These are phyloP conservation scores for Entomortierella parvispora DNA, from an alignment of 192 early-diverging fungal species.

Conservation along the genomic window DNA sequence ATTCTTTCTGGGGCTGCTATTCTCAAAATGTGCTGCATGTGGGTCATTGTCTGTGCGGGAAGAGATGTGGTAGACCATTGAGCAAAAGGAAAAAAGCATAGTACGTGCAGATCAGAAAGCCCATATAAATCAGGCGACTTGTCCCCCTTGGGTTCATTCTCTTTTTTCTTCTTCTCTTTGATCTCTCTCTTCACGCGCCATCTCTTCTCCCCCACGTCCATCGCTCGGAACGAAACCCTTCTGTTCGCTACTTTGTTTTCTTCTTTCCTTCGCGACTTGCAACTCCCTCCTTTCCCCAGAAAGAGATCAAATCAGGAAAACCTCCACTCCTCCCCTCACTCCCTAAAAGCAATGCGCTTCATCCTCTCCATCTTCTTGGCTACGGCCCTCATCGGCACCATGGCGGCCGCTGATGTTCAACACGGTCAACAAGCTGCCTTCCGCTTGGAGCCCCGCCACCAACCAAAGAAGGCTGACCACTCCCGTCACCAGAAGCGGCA, in stretches of 20 bases:
- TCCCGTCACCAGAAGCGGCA: constrained; percentile 11
- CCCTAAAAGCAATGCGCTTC: constrained; percentile 28
- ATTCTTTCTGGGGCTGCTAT: too few relatives aligned
- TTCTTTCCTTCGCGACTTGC: neutral
- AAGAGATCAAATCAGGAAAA: neutral
- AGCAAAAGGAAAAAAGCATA: too few relatives aligned
- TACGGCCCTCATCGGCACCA: constrained; percentile 35
- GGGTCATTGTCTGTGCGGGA: too few relatives aligned
- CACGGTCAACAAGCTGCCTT: constrained; percentile 31
- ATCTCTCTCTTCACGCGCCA: neutral
- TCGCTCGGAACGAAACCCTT: neutral
- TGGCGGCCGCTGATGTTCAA: constrained; percentile 23
- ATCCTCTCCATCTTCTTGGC: constrained; percentile 39
- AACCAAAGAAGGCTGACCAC: constrained; percentile 5
- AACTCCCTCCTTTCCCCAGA: too few relatives aligned
- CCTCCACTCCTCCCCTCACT: neutral
- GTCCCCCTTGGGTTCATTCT: neutral
- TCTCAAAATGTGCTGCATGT: too few relatives aligned
- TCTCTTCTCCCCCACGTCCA: neutral
- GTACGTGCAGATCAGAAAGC: neutral
- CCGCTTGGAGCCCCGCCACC: constrained; percentile 31
- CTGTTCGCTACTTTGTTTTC: neutral
- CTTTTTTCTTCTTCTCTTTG: neutral
- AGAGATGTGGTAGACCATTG: too few relatives aligned
- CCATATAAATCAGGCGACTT: too few relatives aligned